Conservation (phyloP, 2,329 filamentous ascomycete genomes). For the Myrmaecium sp. region DNA sequence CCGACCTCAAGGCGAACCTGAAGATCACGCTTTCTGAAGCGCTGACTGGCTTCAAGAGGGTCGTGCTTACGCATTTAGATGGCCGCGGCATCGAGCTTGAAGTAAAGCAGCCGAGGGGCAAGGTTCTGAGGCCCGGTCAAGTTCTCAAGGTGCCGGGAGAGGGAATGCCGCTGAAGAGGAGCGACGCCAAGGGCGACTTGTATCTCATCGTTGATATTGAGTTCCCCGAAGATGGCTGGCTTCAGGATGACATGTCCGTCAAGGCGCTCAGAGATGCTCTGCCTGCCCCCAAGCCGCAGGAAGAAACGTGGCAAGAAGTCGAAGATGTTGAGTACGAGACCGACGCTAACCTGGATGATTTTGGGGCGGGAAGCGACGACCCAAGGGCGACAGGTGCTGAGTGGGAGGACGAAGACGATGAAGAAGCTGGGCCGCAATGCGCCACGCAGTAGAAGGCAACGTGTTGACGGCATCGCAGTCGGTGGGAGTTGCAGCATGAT, state of each 20-base stretch:
- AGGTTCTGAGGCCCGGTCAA: slow-evolving; percentile 68
- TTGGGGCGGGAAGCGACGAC: slow-evolving; percentile 56
- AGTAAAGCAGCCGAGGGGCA: slow-evolving; percentile 52
- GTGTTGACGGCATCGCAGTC: neutral
- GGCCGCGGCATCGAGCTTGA: slow-evolving; percentile 74
- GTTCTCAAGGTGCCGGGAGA: slow-evolving; percentile 74
- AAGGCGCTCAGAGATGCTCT: slow-evolving; percentile 58
- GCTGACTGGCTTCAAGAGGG: slow-evolving; percentile 73
- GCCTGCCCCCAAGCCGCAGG: slow-evolving; percentile 37
- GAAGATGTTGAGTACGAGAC: slow-evolving; percentile 74
- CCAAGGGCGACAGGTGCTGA: slow-evolving; percentile 47
- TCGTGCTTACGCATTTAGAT: slow-evolving; percentile 83
- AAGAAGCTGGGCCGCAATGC: slow-evolving; percentile 47
- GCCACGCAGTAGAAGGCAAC: slow-evolving; percentile 43
- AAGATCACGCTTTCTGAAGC: slow-evolving; percentile 71
- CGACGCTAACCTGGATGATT: slow-evolving; percentile 71
- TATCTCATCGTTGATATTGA: slow-evolving; percentile 74
- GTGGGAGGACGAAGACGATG: slow-evolving; percentile 56
- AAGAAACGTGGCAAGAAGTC: slow-evolving; percentile 51
- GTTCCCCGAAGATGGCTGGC: slow-evolving; percentile 79
- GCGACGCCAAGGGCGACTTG: slow-evolving; percentile 68
- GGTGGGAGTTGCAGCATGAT: too few relatives aligned
- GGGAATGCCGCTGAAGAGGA: slow-evolving; percentile 86
- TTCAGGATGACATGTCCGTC: slow-evolving; percentile 49
- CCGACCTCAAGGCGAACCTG: slow-evolving; percentile 69